Evolutionary conservation across 345 rosid species (phyloP).

Genomic region (Lenwebbia sp.): DNA sequence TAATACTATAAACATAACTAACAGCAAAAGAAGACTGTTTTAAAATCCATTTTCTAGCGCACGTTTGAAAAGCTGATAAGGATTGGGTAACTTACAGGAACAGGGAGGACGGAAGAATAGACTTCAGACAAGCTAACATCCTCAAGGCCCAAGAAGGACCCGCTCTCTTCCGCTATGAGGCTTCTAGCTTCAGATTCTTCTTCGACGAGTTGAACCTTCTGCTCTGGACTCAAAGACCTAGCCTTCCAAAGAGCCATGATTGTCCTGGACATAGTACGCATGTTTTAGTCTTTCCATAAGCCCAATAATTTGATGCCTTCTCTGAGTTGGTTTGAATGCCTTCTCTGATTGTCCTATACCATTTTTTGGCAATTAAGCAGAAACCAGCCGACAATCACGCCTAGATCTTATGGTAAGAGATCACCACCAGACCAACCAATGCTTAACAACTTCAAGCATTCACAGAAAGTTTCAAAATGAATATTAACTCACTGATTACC

Average conservation of each 20-base stretch:
- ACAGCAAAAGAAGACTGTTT: background rate
- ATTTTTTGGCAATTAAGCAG: background rate
- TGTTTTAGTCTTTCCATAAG: background rate
- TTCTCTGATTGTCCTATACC: background rate
- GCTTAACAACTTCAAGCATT: background rate
- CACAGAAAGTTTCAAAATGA: background rate
- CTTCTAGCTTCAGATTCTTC: constrained; percentile 74
- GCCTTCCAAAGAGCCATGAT: constrained; percentile 98
- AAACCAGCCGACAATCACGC: background rate
- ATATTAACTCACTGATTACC: constrained; percentile 28
- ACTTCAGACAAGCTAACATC: constrained; percentile 81
- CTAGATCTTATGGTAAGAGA: background rate
- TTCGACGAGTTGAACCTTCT: constrained; percentile 84
- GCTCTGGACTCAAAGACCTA: constrained; percentile 83
- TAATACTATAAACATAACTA: background rate
- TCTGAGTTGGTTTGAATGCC: background rate
- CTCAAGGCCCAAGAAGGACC: constrained; percentile 71
- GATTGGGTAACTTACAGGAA: constrained; percentile 46
- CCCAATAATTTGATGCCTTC: background rate
- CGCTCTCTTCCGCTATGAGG: constrained; percentile 71
- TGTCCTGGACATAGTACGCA: constrained; percentile 37
- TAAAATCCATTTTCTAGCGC: background rate
- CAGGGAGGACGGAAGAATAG: constrained; percentile 43
- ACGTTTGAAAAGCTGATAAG: background rate
- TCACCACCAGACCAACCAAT: background rate